Conservation (phyloP, 805 yeast genomes). For the Saturnispora halmiae region DNA sequence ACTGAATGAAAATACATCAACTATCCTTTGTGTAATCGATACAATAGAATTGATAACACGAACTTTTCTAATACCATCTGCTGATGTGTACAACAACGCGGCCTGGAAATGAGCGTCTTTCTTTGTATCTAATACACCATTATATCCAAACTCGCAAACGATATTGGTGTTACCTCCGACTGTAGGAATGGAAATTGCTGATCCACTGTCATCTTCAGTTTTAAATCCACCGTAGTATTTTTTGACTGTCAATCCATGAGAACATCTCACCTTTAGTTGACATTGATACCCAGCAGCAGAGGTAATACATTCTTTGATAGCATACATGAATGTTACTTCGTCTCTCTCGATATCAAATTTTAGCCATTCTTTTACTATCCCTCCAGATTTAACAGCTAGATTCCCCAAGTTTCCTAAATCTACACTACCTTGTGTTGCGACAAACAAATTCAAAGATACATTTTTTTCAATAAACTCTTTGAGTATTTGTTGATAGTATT, state of each 20-base stretch:
- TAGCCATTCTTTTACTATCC: conserved; percentile 54
- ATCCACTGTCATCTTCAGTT: conserved; percentile 29
- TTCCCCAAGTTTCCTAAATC: conserved; percentile 70
- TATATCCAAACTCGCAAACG: conserved; percentile 66
- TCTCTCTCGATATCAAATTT: conserved; percentile 62
- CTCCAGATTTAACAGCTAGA: conserved; percentile 62
- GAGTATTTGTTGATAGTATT: conserved; percentile 52
- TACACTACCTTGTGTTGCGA: conserved; percentile 49
- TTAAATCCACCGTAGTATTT: conserved; percentile 60
- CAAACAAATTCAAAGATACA: conserved; percentile 71
- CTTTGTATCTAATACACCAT: conserved; percentile 59
- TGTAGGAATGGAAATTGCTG: conserved; percentile 15
- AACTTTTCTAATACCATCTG: conserved; percentile 68
- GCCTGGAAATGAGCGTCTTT: conserved; percentile 86
- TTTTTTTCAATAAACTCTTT: conserved; percentile 45
- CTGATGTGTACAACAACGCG: conserved; percentile 76
- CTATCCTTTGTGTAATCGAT: conserved; percentile 66
- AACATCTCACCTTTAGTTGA: conserved; percentile 74
- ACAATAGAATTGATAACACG: conserved; percentile 80
- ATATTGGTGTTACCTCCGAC: conserved; percentile 47
- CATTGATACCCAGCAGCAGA: conserved; percentile 66
- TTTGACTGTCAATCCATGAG: conserved; percentile 75
- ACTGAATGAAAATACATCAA: conserved; percentile 67
- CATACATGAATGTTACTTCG: conserved; percentile 51
- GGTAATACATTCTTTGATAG: conserved; percentile 43